Base-by-base conservation (phyloP, 2,329 filamentous ascomycete genomes). In the Alternaria conjuncta region DNA sequence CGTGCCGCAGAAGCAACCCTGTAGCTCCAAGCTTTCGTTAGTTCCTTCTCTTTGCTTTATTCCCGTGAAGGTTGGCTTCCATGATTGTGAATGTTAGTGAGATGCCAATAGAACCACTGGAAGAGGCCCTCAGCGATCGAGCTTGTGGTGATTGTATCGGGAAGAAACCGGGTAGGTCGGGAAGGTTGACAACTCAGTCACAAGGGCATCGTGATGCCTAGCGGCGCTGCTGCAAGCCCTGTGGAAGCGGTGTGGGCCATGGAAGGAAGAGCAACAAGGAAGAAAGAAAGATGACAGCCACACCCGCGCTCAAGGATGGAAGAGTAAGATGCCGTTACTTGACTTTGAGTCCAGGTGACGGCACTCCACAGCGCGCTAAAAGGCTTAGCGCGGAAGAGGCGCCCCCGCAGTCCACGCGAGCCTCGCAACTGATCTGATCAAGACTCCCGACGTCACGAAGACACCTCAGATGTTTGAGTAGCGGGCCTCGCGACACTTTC, bases 341-440 rank as follows among this genome's bases (percentile, higher is more conserved):
- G 15, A 46, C 60, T 60, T 57, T 62, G 26, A 60, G 41, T 26
- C 55, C 64, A 56, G 62, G 66, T 65, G 64, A 66, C 51, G 36
- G 64, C 50, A 53, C 55, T 23, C 32, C 43, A 43, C 51, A 63
- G 55, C n/a, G n/a, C 28, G 51, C 61, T 61, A 68, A 60, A 60
- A 63, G 36, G 64, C 55, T 66, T 66, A 57, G 66, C 61, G 46
- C 50, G 44, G 56, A 47, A 57, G 49, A 44, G 32, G 50, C 57
- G 36, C 41, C 21, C 44, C 51, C 57, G 26, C 57, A 54, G 50
- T 63, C 21, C 61, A 68, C 64, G 65, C 64, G 66, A 67, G 47
- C 62, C 60, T 56, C 45, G 55, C 66, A 50, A 61, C 60, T 69
- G 67, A 69, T 67, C 51, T 56, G 21, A 45, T 50, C 36, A 51